These are phyloP conservation scores for Lipomyces spencermartinsiae DNA, from an alignment of 805 yeast species.

Conservation along the genomic window DNA sequence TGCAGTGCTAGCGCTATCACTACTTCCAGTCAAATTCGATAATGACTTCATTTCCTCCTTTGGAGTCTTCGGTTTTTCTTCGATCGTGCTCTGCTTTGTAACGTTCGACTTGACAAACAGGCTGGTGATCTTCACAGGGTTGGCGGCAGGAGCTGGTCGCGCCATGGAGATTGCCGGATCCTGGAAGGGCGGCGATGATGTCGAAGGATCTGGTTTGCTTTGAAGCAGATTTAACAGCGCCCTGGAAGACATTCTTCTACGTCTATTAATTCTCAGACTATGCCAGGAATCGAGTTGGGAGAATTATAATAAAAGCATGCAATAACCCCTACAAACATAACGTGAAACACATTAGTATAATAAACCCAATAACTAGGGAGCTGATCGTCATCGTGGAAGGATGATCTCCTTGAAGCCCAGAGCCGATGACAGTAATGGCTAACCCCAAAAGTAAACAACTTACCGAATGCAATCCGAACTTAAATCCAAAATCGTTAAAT, in stretches of 20 bases:
- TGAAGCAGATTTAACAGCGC: slow-evolving; percentile 23
- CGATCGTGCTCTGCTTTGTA: neutral
- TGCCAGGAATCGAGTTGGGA: neutral
- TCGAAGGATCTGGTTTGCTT: slow-evolving; percentile 12
- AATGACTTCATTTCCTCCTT: neutral
- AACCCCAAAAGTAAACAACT: neutral
- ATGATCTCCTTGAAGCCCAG: neutral
- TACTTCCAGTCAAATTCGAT: neutral
- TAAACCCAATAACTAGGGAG: neutral
- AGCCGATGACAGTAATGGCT: neutral
- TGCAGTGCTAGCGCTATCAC: neutral
- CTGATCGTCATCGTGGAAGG: neutral
- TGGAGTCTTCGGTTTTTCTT: neutral
- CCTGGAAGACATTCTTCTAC: slow-evolving; percentile 11
- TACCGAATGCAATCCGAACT: neutral
- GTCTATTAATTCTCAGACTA: neutral
- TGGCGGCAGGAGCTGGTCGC: slow-evolving; percentile 13
- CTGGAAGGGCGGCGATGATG: slow-evolving; percentile 12
- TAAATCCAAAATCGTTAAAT: neutral
- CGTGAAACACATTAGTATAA: neutral
- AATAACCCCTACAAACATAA: neutral
- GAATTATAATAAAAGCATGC: neutral
- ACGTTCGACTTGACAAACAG: neutral
- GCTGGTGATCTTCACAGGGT: slow-evolving; percentile 11
- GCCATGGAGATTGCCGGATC: slow-evolving; percentile 33